Conservation (phyloP, 2,329 filamentous ascomycete species). For the Allantophomopsis lycopodina region DNA sequence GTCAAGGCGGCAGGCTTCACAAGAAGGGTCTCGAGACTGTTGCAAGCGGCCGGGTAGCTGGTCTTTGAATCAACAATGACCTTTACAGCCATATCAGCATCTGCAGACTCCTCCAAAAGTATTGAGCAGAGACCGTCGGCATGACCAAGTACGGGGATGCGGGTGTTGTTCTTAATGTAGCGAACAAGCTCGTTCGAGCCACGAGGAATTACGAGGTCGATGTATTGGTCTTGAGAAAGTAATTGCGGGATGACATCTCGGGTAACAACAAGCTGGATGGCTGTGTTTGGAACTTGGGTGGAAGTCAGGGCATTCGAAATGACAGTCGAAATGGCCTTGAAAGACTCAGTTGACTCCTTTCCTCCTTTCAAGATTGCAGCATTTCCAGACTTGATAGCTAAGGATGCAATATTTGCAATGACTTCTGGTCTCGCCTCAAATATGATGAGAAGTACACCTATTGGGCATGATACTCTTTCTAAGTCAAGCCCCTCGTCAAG, state of each 20-base stretch:
- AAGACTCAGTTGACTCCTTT: slow-evolving; percentile 92
- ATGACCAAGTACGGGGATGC: slow-evolving; percentile 91
- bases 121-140: slow-evolving; percentile 85
- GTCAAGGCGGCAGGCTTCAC: slow-evolving; percentile 60
- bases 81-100: slow-evolving; percentile 54
- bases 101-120: slow-evolving; percentile 71
- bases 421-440: slow-evolving; percentile 97
- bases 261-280: slow-evolving; percentile 88
- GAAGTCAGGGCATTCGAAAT: slow-evolving; percentile 65
- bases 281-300: slow-evolving; percentile 68
- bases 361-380: slow-evolving; percentile 94
- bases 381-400: slow-evolving; percentile 95
- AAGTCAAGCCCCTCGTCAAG: slow-evolving; percentile 78
- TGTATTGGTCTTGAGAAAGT: slow-evolving; percentile 72
- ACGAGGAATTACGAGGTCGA: slow-evolving; percentile 90
- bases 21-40: slow-evolving; percentile 82
- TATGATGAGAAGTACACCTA: slow-evolving; percentile 95
- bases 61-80: slow-evolving; percentile 88
- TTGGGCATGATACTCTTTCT: slow-evolving; percentile 83
- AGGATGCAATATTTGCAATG: slow-evolving; percentile 91
- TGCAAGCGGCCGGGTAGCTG: slow-evolving; percentile 90
- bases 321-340: slow-evolving; percentile 74
- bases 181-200: slow-evolving; percentile 23
- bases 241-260: slow-evolving; percentile 81
- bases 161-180: slow-evolving; percentile 83